Conservation (phyloP, 2,329 filamentous ascomycete genomes). For the Mollisiaceae sp. region DNA sequence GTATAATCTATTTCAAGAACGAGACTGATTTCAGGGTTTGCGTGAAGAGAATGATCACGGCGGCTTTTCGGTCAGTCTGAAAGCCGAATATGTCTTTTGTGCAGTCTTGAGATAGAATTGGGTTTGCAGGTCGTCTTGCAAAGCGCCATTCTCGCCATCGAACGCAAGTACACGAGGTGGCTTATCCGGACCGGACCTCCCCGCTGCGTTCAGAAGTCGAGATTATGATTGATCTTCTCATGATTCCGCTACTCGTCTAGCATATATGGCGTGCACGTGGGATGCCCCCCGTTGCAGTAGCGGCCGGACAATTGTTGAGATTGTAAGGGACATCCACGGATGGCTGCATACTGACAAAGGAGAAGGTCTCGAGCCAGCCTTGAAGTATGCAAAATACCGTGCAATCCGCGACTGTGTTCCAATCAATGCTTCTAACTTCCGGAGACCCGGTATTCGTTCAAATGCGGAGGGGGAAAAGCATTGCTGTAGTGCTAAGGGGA, state of each 20-base stretch:
- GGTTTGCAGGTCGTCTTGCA: neutral
- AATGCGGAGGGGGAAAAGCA: conserved; percentile 8
- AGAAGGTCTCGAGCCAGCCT: conserved; percentile 15
- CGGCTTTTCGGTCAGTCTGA: conserved; percentile 23
- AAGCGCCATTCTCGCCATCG: conserved; percentile 10
- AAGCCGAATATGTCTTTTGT: conserved; percentile 9
- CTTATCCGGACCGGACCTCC: conserved; percentile 26
- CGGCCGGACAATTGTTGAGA: conserved; percentile 28
- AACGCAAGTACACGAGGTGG: conserved; percentile 26
- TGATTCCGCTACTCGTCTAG: conserved; percentile 13
- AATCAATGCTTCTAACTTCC: conserved; percentile 23
- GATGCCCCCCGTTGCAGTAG: conserved; percentile 16
- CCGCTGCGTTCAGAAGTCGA: conserved; percentile 23
- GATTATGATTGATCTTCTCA: conserved; percentile 15
- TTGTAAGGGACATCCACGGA: conserved; percentile 14
- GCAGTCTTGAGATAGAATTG: conserved; percentile 5
- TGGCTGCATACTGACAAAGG: conserved; percentile 29
- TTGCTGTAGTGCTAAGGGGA: conserved; percentile 18
- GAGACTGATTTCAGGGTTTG: neutral
- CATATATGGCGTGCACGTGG: conserved; percentile 29
- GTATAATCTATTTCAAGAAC: conserved; percentile 7
- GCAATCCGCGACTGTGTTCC: neutral
- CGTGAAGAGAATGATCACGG: conserved; percentile 12
- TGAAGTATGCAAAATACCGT: conserved; percentile 30
- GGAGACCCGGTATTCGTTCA: conserved; percentile 30